Conservation (phyloP, 2,329 filamentous ascomycete species). For the Intubia oerlemansii region DNA sequence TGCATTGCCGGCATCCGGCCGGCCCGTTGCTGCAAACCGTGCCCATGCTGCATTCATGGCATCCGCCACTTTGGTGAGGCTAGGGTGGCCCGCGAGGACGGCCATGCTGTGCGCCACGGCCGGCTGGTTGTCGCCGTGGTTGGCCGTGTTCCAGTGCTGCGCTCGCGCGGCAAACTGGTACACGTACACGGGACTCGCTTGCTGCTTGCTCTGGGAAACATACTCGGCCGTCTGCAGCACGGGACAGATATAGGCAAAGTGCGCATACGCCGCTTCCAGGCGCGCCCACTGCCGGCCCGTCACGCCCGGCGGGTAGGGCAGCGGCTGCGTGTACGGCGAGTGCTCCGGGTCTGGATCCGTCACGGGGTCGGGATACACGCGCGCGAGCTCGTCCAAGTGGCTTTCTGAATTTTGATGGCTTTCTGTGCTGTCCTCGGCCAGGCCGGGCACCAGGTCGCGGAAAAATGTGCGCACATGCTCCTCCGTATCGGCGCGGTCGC, state of each 20-base stretch:
- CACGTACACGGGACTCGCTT: too few relatives aligned
- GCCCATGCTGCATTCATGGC: constrained; percentile 23
- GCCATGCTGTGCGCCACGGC: constrained; percentile 21
- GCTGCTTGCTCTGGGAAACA: constrained; percentile 12
- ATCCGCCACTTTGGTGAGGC: constrained; percentile 16
- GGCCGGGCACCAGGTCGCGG: constrained; percentile 32
- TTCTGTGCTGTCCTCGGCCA: constrained; percentile 21
- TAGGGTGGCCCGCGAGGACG: constrained; percentile 13
- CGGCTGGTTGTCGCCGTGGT: constrained; percentile 24
- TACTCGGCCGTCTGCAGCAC: constrained; percentile 36
- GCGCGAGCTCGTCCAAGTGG: constrained; percentile 34
- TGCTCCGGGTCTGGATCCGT: constrained; percentile 6
- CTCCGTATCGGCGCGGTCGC: constrained; percentile 19
- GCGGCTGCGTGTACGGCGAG: constrained; percentile 12
- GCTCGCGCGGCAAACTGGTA: constrained; percentile 37
- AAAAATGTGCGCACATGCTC: constrained; percentile 40
- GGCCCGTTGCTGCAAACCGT: constrained; percentile 12
- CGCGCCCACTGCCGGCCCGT: constrained; percentile 32
- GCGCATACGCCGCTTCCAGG: constrained; percentile 36
- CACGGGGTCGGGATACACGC: constrained; percentile 39
- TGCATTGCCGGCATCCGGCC: constrained; percentile 8
- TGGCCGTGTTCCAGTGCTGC: constrained; percentile 16
- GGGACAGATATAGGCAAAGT: constrained; percentile 44
- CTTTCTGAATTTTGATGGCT: too few relatives aligned
- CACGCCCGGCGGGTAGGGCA: constrained; percentile 15